phyloP scores from a whole-genome alignment of 176 grass and related monocot species.

The Secale cereale region DNA sequence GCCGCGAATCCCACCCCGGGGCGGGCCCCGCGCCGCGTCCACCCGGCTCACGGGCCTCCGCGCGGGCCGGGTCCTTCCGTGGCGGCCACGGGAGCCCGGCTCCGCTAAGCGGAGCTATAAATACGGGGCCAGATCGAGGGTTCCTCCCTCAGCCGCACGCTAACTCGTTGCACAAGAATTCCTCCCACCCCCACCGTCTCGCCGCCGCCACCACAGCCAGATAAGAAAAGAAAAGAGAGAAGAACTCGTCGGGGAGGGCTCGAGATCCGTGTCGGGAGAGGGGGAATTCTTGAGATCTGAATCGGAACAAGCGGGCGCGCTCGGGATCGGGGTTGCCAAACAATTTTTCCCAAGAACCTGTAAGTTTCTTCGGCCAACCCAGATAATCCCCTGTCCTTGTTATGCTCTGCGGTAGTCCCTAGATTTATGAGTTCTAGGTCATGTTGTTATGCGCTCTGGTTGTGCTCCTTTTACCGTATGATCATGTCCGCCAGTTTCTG shows the following conservation, averaged over 20 bases:
- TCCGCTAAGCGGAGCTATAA: slow-evolving; percentile 20
- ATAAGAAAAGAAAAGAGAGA: neutral
- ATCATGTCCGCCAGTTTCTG: no score
- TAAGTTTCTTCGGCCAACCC: slow-evolving; percentile 11
- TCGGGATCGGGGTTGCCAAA: slow-evolving; percentile 29
- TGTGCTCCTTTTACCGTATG: neutral
- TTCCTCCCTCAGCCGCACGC: slow-evolving; percentile 34
- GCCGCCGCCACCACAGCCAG: slow-evolving; percentile 27
- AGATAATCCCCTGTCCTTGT: neutral
- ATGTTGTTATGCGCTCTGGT: neutral
- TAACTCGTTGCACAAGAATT: slow-evolving; percentile 17
- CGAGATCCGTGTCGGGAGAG: slow-evolving; percentile 11
- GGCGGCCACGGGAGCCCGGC: slow-evolving; percentile 7
- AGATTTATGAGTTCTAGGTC: neutral
- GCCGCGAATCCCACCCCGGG: neutral
- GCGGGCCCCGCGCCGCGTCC: neutral
- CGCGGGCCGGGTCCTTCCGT: neutral
- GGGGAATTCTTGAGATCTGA: slow-evolving; percentile 32
- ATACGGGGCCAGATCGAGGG: slow-evolving; percentile 6
- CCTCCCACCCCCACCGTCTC: neutral
- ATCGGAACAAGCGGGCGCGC: slow-evolving; percentile 45
- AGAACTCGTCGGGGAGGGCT: neutral
- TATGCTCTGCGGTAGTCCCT: neutral
- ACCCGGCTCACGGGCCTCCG: neutral
- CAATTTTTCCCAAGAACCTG: slow-evolving; percentile 26